These are phyloP conservation scores for Myxozyma lipomycoides DNA, from an alignment of 805 yeast genomes.

Conservation along the genomic window DNA sequence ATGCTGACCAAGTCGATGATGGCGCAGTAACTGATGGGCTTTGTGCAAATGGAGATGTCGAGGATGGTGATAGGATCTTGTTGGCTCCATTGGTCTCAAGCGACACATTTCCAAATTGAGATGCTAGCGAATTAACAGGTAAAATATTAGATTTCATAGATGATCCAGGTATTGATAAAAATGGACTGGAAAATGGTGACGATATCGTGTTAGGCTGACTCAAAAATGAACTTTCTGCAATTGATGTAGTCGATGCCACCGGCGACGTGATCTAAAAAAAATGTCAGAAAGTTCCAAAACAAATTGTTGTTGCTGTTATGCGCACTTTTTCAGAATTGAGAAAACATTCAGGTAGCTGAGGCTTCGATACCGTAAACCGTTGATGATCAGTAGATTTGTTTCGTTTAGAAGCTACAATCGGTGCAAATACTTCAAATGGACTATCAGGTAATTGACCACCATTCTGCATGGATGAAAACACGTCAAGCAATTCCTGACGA, in stretches of 20 bases:
- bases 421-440: neutral
- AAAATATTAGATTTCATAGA: neutral
- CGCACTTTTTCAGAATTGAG: too few relatives aligned
- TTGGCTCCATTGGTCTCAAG: too few relatives aligned
- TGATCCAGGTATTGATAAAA: neutral
- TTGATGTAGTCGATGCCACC: too few relatives aligned
- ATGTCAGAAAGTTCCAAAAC: too few relatives aligned
- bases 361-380: too few relatives aligned
- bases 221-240: too few relatives aligned
- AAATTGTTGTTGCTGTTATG: too few relatives aligned
- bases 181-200: neutral
- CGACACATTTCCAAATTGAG: neutral
- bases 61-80: conserved; percentile 17
- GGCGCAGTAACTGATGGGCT: conserved; percentile 3
- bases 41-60: too few relatives aligned
- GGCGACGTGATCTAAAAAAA: too few relatives aligned
- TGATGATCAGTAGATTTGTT: conserved; percentile 11
- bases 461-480: conserved; percentile 11
- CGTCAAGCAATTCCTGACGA: conserved; percentile 17
- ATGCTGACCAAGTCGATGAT: conserved; percentile 8
- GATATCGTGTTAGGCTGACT: too few relatives aligned
- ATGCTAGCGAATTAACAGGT: neutral
- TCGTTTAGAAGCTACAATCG: neutral
- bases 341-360: too few relatives aligned
- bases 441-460: conserved; percentile 5